Base-by-base conservation (phyloP, 1,284 basidiomycete species). In the Grifola frondosa region DNA sequence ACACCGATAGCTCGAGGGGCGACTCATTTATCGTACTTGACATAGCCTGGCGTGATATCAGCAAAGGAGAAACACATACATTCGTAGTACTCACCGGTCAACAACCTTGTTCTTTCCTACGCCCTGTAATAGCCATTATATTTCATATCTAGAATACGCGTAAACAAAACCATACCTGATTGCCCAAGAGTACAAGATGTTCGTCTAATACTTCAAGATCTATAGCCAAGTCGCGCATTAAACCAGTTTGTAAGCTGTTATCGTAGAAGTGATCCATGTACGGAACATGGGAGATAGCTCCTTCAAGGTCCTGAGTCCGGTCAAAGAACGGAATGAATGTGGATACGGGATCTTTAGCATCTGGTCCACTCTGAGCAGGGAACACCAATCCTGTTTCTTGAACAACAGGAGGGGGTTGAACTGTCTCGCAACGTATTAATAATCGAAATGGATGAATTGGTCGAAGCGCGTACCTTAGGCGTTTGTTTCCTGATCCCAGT, bases 31-130 rank as follows among this genome's bases (percentile, higher is more conserved):
- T n/a, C n/a, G n/a, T 55, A 79, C 78, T 64, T 80, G 78, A 46
- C 75, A 80, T 19, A 81, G 55, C n/a, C 74, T 74, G 31, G 22
- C 23, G 28, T 33, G 23, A n/a, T 17, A 30, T 40, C 17, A n/a
- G n/a, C n/a, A n/a, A n/a, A n/a, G n/a, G n/a, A n/a, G n/a, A n/a
- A n/a, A n/a, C n/a, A n/a, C n/a, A n/a, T n/a, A n/a, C n/a, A n/a
- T n/a, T n/a, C n/a, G n/a, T n/a, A n/a, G n/a, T 9, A 61, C 72
- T 53, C 35, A 75, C 74, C 78, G 65, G 58, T 84, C 81, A 19
- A 84, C 68, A 35, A 84, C 73, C 62, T 83, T 83, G 56, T 84
- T 84, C 70, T 83, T 84, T 5, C 81, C 81, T 13, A 84, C 81
- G 30, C 81, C 81, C 74, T 80, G 40, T 1, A 16, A 11, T 17